Percentiles rank a stretch among this genome's conserved stretches.
Conservation (phyloP, 192 early-diverging fungal species). For the Helicostylum pulchrum region DNA sequence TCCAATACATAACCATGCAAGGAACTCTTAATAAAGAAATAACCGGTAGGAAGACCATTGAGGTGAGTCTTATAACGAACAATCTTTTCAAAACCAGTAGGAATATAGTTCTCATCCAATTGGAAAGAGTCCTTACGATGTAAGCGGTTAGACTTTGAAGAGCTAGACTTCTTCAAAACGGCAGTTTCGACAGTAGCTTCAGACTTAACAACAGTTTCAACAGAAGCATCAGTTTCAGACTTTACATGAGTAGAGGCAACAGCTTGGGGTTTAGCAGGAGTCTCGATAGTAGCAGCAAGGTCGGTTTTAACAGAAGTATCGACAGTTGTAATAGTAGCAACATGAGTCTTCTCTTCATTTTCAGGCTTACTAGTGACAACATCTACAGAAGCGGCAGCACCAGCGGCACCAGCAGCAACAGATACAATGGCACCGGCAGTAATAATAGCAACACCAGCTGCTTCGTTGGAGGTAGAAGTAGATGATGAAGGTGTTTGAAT, state of each 20-base stretch:
- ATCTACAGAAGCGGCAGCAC: neutral
- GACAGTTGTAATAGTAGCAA: neutral
- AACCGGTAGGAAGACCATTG: constrained; percentile 20
- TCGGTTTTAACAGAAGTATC: neutral
- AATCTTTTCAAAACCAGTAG: constrained; percentile 32
- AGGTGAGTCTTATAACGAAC: constrained; percentile 27
- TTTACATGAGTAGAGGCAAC: neutral
- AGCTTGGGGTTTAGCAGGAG: neutral
- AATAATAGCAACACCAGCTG: constrained; percentile 6
- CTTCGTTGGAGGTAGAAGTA: neutral
- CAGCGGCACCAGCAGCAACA: constrained; percentile 1
- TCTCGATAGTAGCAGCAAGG: neutral
- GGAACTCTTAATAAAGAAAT: constrained; percentile 36
- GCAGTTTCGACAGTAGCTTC: neutral
- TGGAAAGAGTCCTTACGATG: constrained; percentile 22
- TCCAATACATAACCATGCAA: constrained; percentile 36
- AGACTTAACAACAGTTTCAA: neutral
- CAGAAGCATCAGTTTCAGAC: no score
- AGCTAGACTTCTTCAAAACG: constrained; percentile 5
- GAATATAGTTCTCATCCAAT: constrained; percentile 18
- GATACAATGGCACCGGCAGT: neutral
- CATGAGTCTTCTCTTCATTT: neutral
- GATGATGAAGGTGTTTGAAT: constrained; percentile 6
- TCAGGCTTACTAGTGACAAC: no score
- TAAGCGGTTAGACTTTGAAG: neutral